Base-by-base conservation (phyloP, 345 rosid genomes). In the Moricandia moricandioides region DNA sequence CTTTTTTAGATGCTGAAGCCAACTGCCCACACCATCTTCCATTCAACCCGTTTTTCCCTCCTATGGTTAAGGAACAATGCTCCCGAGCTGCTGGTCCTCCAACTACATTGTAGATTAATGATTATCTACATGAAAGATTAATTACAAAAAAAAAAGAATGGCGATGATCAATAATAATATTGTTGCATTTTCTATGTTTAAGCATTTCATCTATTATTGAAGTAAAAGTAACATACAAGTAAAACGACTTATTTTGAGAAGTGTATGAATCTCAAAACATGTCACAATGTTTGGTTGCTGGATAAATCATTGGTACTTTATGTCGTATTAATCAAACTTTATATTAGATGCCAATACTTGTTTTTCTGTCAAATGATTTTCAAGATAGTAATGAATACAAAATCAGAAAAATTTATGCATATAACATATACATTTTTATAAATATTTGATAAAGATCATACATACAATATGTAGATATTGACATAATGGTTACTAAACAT, bases 1-100 rank as follows among this genome's bases (percentile, higher is more conserved):
- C 49, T 74, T 14, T 59, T 4, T 8, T 43, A 24, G 72, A 74
- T 0, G 13, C 3, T n/a, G 67, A 74, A 58, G 72, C 60, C 11
- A 65, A 58, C 9, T 74, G 72, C 34, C 10, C 18, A 7, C 65
- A 8, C 0, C 18, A 73, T 16, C 39, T 73, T 54, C 77, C 70
- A 29, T 56, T 39, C 29, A 5, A 9, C 8, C 66, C 71, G 0
- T 57, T 29, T 6, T 24, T 55, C 27, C 64, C 64, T 59, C 64
- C 64, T 29, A 30, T 7, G 64, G 6, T 59, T 1, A 59, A 59
- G 64, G 21, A 59, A 59, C 39, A 60, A 60, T 60, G 64, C 24
- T 60, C 64, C 16, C 21, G 17, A 30, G 4, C 3, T 3, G 64
- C 64, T 7, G 24, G 12, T 60, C 64, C 64, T n/a, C 64, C 64